Percentiles rank a stretch among this genome's conserved stretches.
Evolutionary conservation across 2,329 filamentous ascomycete species (phyloP).

Genomic region (Emydomyces testavorans): DNA sequence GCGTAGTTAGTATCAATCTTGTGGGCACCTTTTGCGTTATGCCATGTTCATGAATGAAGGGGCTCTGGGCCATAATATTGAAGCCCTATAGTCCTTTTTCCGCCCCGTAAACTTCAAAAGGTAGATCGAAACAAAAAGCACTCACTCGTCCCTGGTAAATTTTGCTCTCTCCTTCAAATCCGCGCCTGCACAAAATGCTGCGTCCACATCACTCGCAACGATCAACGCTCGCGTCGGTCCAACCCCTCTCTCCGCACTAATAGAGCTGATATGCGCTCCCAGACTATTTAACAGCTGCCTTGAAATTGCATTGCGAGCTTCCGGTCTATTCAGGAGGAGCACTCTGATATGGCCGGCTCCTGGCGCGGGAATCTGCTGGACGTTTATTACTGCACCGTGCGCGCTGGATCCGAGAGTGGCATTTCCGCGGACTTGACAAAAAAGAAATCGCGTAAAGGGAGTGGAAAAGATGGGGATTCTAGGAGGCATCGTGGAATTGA

Average conservation of each 20-base stretch:
- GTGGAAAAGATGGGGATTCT: conserved; percentile 19
- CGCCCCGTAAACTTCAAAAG: background rate
- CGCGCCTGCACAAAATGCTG: conserved; percentile 84
- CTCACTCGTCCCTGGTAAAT: conserved; percentile 68
- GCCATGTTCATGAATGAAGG: too few relatives aligned
- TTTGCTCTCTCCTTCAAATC: conserved; percentile 78
- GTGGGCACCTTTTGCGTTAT: too few relatives aligned
- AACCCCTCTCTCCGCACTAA: conserved; percentile 49
- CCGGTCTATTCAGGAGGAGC: conserved; percentile 73
- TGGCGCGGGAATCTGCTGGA: conserved; percentile 64
- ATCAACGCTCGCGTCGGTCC: conserved; percentile 67
- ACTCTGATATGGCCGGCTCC: conserved; percentile 75
- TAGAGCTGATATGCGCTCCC: conserved; percentile 57
- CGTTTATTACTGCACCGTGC: conserved; percentile 44
- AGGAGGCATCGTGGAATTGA: conserved; percentile 23
- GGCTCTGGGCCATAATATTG: too few relatives aligned
- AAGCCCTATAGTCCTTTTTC: too few relatives aligned
- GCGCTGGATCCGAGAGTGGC: conserved; percentile 27
- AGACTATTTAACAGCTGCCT: conserved; percentile 61
- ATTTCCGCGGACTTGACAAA: conserved; percentile 22
- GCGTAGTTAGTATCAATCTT: conserved; percentile 3
- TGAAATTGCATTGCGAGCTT: conserved; percentile 84
- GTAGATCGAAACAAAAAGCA: conserved; percentile 15
- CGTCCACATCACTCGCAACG: conserved; percentile 71
- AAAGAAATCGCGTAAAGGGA: conserved; percentile 19